phyloP scores from a whole-genome alignment of 2,329 filamentous ascomycete genomes.

The Lachnellula occidentalis region DNA sequence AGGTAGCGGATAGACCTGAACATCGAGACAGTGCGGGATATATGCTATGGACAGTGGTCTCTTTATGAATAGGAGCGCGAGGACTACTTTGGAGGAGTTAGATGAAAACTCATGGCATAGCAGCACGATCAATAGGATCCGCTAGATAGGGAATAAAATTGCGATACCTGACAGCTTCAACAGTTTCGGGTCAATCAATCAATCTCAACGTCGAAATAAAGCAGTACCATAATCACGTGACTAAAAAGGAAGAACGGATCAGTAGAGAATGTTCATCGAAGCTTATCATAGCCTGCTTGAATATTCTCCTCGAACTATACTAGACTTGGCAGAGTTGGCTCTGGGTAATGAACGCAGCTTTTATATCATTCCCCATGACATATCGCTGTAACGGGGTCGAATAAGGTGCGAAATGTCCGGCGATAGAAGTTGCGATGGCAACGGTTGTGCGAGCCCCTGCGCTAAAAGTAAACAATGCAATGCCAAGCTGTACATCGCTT shows the following conservation, averaged over 20 bases:
- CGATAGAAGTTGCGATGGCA: not conserved
- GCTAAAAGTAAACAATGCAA: conserved; percentile 3
- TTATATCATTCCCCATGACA: no score
- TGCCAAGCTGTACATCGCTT: not conserved
- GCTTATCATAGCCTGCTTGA: not conserved
- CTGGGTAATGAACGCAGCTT: no score
- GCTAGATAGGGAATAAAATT: conserved; percentile 2
- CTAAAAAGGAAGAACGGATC: not conserved
- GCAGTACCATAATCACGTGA: not conserved
- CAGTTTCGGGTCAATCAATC: not conserved
- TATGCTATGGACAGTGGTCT: conserved; percentile 2
- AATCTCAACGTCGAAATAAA: no score
- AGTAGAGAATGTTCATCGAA: no score
- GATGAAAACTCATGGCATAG: not conserved
- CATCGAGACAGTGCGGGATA: conserved; percentile 12
- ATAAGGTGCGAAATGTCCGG: not conserved
- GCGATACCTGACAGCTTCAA: not conserved
- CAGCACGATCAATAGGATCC: conserved; percentile 3
- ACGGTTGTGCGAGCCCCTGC: not conserved
- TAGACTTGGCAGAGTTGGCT: not conserved
- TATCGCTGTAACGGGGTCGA: no score
- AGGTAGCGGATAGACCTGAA: conserved; percentile 17
- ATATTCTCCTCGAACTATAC: not conserved
- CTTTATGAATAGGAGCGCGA: no score
- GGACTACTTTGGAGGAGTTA: not conserved